Base-by-base conservation (phyloP, 768 basidiomycete species). In the Leccinum arenicola region DNA sequence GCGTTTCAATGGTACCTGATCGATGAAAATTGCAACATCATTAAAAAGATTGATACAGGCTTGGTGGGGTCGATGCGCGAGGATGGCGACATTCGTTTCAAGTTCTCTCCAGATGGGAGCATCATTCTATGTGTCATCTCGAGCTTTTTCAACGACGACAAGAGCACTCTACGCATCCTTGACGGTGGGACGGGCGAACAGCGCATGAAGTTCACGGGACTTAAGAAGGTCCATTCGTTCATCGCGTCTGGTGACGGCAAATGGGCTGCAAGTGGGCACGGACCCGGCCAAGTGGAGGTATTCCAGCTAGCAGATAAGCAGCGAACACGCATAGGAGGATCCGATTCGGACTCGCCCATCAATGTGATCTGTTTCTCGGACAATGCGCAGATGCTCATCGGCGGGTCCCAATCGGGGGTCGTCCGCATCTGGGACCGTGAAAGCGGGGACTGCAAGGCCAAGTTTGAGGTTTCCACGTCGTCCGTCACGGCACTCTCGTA, bases 381-480 rank as follows among this genome's bases (percentile, higher is more conserved):
- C 8, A 57, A 65, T 25, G 60, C 57, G 5, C 31, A 27, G 27
- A 40, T 52, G 6, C 56, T 71, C 43, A 60, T 66, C 27, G 66
- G 70, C 0, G 71, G 65, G 5, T 69, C 58, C n/a, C 1, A 56
- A 23, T 23, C 52, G 4, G 63, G 62, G 2, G 51, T 55, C 3
- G 61, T 72, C 8, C 59, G 36, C 0, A 17, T 72, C 17, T 72
- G 67, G 70, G 64, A 68, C 45, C 61, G 54, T 12, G 27, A 47
- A 0, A 66, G 55, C 21, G 66, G 69, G 4, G 15, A 43, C 15
- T 65, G 57, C 50, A 57, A 57, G 45, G 53, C 62, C 29, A 56
- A 40, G n/a, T 52, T 61, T 2, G 57, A 9, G 8, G 47, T 0
- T 1, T 52, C 56, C 35, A 50, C 59, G 4, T 59, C 59, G 3